These are phyloP conservation scores for Saxispiralis lemnorum DNA, from an alignment of 495 filamentous ascomycete species.

Conservation along the genomic window DNA sequence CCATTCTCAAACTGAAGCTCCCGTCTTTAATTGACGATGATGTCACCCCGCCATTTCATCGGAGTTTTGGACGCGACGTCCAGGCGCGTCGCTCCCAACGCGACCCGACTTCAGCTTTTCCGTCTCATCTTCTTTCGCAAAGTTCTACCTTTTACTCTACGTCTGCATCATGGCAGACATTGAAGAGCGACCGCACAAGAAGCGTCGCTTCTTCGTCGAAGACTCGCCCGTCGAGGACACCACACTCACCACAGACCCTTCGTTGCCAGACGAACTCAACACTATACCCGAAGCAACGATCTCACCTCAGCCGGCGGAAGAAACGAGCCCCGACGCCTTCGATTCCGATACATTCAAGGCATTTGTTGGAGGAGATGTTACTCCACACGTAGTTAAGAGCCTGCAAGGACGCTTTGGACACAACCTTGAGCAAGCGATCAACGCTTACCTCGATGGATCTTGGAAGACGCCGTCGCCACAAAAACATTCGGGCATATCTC, in stretches of 20 bases:
- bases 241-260: slow-evolving; percentile 7
- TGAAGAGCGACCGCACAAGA: slow-evolving; percentile 54
- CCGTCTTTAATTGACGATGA: no score
- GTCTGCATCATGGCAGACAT: slow-evolving; percentile 25
- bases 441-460: slow-evolving; percentile 83
- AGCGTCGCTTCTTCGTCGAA: slow-evolving; percentile 64
- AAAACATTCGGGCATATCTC: background rate
- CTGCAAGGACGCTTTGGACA: slow-evolving; percentile 24
- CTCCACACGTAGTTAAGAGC: slow-evolving; percentile 17
- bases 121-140: no score
- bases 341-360: slow-evolving; percentile 50
- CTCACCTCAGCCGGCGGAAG: background rate
- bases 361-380: slow-evolving; percentile 52
- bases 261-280: slow-evolving; percentile 15
- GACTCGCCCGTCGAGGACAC: slow-evolving; percentile 18
- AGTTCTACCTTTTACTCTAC: no score
- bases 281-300: slow-evolving; percentile 9
- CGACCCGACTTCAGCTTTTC: no score
- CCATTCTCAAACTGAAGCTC: no score
- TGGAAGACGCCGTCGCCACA: slow-evolving; percentile 42
- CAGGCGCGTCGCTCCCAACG: no score
- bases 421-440: slow-evolving; percentile 34
- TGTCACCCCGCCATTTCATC: no score
- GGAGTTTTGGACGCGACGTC: no score
- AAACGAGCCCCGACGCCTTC: slow-evolving; percentile 30